A percentile compares a stretch with the other conserved stretches of the same genome.
Evolutionary conservation across 257 asterid genomes (phyloP).

Genomic region (Leonotis leonurus): DNA sequence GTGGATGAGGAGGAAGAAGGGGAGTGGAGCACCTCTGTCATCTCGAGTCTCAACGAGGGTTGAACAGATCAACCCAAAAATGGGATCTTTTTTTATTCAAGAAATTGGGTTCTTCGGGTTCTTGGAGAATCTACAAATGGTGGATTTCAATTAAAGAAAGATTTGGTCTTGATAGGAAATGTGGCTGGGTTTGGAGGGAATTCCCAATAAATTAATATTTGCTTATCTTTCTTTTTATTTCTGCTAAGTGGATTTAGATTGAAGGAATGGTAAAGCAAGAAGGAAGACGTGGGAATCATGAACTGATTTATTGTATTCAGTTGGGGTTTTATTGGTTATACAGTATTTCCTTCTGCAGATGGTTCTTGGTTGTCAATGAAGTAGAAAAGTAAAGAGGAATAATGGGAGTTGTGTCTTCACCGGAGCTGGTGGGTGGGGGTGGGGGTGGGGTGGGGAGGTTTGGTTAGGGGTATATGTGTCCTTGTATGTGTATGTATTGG

Average conservation of each 20-base stretch:
- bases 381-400: background rate
- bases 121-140: constrained; percentile 17
- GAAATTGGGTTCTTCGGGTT: constrained; percentile 16
- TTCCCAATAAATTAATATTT: background rate
- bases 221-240: background rate
- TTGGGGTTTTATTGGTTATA: background rate
- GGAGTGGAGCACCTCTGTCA: constrained; percentile 97
- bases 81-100: constrained; percentile 12
- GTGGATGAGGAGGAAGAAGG: constrained; percentile 78
- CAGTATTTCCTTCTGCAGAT: constrained; percentile 6
- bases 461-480: background rate
- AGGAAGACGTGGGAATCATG: constrained; percentile 73
- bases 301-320: constrained; percentile 27
- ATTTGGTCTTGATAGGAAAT: background rate
- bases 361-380: constrained; percentile 4
- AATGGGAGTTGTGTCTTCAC: too few species aligned
- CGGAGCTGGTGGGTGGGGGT: too few species aligned
- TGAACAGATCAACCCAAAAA: constrained; percentile 34
- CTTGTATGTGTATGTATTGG: background rate
- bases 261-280: constrained; percentile 38
- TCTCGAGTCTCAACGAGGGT: constrained; percentile 25
- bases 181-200: constrained; percentile 30
- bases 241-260: constrained; percentile 35
- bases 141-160: constrained; percentile 17
- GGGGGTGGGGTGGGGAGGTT: too few species aligned